Evolutionary conservation across 495 filamentous ascomycete genomes (phyloP), one percentile per base, ranked within the genome.

Genomic region (Niebla homalea): DNA sequence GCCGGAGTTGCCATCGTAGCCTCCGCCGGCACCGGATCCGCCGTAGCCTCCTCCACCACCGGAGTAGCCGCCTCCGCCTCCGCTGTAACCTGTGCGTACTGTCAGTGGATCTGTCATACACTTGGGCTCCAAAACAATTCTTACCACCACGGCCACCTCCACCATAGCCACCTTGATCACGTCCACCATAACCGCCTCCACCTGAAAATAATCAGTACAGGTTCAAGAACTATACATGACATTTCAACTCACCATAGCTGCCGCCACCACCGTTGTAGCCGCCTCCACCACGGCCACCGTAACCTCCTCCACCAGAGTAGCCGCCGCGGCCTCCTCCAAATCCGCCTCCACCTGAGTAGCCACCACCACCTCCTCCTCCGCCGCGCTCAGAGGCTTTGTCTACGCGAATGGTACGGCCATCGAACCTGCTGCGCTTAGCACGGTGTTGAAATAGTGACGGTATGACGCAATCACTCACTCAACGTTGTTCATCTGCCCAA

Each of bases 381-480:
- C 76, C 73, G 57, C 81, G 81, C 65, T 97, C 88, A 41, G 87
- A 89, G 45, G 92, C 93, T 64, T 86, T 94, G 71, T 96, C 92
- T 43, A 99, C 92, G 52, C 93, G 89, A 60, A 99, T 96, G 48
- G 76, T 77, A 50, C 92, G 89, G 43, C 92, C 92, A 69, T 99
- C 92, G 61, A 99, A 97, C 60, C 92, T 98, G 58, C 6, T 50
- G 32, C 26, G 14, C 38, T 58, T 41, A 52, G 47, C 16, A 36
- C 49, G 43, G 18, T 20, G 1, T 16, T 36, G 16, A 20, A 36
- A 21, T 11, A 10, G 21, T 22, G 4, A 20, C n/a, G 4, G 3
- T 10, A 18, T 44, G n/a, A 7, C 26, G 23, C 11, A 40, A 36
- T 53, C 43, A 62, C 83, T 65, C 73, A 96, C 92, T 97, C 92